Evolutionary conservation across 1,139 yeast species (phyloP).

Genomic region (Candida mesenterica): DNA sequence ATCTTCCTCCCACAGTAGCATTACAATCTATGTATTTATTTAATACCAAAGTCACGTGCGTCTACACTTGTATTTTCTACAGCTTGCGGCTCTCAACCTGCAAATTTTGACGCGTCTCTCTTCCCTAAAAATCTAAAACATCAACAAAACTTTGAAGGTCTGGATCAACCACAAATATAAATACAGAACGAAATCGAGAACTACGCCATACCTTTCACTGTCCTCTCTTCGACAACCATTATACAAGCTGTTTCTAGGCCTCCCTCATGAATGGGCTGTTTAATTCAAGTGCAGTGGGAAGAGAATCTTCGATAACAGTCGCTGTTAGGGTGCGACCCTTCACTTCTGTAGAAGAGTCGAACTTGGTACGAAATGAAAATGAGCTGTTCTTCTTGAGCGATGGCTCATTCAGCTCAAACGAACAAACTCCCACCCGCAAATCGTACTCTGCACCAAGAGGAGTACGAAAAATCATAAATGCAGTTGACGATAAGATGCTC

Average conservation of each 20-base stretch:
- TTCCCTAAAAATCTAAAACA: slow-evolving; percentile 1
- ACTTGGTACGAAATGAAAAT: slow-evolving; percentile 36
- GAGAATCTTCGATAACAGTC: slow-evolving; percentile 71
- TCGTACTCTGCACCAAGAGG: slow-evolving; percentile 40
- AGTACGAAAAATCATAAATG: slow-evolving; percentile 70
- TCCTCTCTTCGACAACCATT: no score
- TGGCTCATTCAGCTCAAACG: slow-evolving; percentile 43
- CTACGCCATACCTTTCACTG: no score
- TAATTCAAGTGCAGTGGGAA: background rate
- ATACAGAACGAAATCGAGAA: no score
- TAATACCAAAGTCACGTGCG: no score
- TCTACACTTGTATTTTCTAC: no score
- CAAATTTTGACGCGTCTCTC: slow-evolving; percentile 1
- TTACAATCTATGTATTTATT: background rate
- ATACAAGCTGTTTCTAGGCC: no score
- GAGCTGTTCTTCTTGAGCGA: slow-evolving; percentile 53
- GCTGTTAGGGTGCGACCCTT: slow-evolving; percentile 87
- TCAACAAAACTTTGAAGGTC: slow-evolving; percentile 1
- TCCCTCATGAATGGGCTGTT: no score
- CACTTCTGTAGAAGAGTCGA: slow-evolving; percentile 54
- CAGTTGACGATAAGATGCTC: slow-evolving; percentile 85
- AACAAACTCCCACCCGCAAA: slow-evolving; percentile 7
- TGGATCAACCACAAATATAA: slow-evolving; percentile 1
- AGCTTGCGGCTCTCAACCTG: no score
- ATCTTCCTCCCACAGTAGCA: background rate